Percentiles rank a stretch among this genome's conserved stretches.
phyloP scores from a whole-genome alignment of 768 basidiomycete species.

The Coprinopsis marcescibilis region DNA sequence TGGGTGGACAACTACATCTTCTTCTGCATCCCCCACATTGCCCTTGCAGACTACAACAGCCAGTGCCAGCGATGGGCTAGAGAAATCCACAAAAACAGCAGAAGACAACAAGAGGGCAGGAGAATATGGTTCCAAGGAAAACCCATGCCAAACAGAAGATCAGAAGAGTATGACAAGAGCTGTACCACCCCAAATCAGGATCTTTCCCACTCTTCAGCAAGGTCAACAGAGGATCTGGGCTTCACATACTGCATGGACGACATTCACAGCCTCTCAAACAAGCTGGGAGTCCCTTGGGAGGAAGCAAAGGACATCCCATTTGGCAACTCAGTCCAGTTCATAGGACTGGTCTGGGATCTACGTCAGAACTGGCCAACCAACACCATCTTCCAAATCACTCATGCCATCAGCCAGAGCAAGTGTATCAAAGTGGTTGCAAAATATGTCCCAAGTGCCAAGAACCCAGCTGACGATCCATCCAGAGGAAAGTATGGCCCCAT shows the following conservation, averaged over 20 bases:
- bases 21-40: constrained; percentile 18
- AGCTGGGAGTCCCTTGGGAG: constrained; percentile 22
- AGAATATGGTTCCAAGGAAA: constrained; percentile 20
- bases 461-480: constrained; percentile 35
- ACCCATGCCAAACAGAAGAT: constrained; percentile 8
- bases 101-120: constrained; percentile 5
- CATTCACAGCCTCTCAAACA: constrained; percentile 24
- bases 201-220: constrained; percentile 16
- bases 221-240: constrained; percentile 12
- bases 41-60: constrained; percentile 21
- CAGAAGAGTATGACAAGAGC: constrained; percentile 27
- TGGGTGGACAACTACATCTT: constrained; percentile 31
- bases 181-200: constrained; percentile 14
- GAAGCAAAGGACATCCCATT: constrained; percentile 14
- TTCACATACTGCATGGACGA: constrained; percentile 20
- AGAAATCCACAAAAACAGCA: constrained; percentile 7
- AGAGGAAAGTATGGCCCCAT: constrained; percentile 22
- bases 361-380: constrained; percentile 23
- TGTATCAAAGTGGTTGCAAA: constrained; percentile 18
- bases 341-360: constrained; percentile 19
- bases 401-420: not conserved
- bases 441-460: constrained; percentile 29
- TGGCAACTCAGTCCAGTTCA: constrained; percentile 5
- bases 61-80: constrained; percentile 4
- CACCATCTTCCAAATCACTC: constrained; percentile 20